A percentile compares a stretch with the other conserved stretches of the same genome.
Conservation (phyloP, 352 stramenopile species). For the Phytophthora pistaciae region DNA sequence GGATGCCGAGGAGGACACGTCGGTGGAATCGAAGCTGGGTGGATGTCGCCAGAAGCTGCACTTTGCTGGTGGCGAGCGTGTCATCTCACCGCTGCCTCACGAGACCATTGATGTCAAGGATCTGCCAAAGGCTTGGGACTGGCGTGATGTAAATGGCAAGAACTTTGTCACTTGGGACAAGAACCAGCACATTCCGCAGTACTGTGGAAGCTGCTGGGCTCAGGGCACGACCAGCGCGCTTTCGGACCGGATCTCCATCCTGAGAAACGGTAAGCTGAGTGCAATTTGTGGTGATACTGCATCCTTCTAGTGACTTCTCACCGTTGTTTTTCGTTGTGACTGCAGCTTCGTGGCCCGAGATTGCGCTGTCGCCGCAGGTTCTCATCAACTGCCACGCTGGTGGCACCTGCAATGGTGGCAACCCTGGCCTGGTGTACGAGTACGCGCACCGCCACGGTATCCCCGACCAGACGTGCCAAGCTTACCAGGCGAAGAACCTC, state of each 20-base stretch:
- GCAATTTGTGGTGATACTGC: background rate
- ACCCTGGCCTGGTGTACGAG: constrained; percentile 86
- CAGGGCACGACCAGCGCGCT: constrained; percentile 90
- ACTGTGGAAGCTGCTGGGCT: constrained; percentile 94
- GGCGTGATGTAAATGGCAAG: constrained; percentile 94
- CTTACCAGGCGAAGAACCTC: constrained; percentile 90
- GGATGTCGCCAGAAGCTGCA: constrained; percentile 71
- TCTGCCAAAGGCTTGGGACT: constrained; percentile 95
- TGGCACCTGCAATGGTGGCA: constrained; percentile 81
- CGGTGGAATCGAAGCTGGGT: constrained; percentile 30
- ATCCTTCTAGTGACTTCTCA: background rate
- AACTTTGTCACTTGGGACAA: constrained; percentile 98
- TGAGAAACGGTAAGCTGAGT: constrained; percentile 74
- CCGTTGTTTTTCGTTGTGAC: background rate
- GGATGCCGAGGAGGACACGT: constrained; percentile 21
- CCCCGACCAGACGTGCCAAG: constrained; percentile 93
- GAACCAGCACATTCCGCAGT: constrained; percentile 98
- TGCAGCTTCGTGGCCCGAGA: constrained; percentile 82
- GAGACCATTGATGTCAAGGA: constrained; percentile 80
- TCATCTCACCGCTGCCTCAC: constrained; percentile 79
- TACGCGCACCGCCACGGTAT: constrained; percentile 91
- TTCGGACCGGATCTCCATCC: constrained; percentile 93
- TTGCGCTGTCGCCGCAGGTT: constrained; percentile 80
- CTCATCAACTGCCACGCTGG: constrained; percentile 89
- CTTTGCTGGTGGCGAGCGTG: constrained; percentile 71